Evolutionary conservation across 2,329 filamentous ascomycete species (phyloP).

Genomic region (Aspergillus eucalypticola): DNA sequence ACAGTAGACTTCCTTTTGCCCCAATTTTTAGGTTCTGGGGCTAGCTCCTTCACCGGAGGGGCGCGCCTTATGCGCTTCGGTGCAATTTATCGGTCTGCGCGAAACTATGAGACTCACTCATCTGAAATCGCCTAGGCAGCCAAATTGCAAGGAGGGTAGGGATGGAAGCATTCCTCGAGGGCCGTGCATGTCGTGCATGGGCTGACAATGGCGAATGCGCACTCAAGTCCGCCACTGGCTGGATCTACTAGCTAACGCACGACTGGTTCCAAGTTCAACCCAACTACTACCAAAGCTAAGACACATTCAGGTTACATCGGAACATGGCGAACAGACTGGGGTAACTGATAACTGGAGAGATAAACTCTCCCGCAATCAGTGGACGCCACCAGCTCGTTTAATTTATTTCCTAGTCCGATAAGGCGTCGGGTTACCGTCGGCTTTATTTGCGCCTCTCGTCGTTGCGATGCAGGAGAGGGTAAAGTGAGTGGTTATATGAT

Average conservation of each 20-base stretch:
- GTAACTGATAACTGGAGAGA: conserved; percentile 8
- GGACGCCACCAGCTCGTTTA: conserved; percentile 2
- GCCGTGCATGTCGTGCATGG: conserved; percentile 3
- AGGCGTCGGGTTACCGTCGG: conserved; percentile 14
- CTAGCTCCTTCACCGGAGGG: not conserved
- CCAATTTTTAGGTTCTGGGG: not conserved
- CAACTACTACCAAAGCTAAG: not conserved
- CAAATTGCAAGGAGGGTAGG: not conserved
- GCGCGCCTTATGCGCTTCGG: not conserved
- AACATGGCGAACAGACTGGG: conserved; percentile 9
- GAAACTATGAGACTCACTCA: not conserved
- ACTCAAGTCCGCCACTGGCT: not conserved
- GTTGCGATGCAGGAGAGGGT: not conserved
- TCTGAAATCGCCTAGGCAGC: not conserved
- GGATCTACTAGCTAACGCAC: not conserved
- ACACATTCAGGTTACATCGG: conserved; percentile 1
- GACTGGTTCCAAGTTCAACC: not conserved
- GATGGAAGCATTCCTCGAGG: not conserved
- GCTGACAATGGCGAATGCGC: not conserved
- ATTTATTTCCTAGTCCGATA: conserved; percentile 8
- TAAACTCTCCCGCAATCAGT: conserved; percentile 6
- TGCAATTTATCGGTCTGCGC: not conserved
- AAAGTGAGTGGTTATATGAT: not conserved
- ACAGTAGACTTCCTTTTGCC: not conserved
- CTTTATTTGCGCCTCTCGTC: not conserved